Evolutionary conservation across 257 asterid genomes (phyloP).

Genomic region (Solanum acaule): DNA sequence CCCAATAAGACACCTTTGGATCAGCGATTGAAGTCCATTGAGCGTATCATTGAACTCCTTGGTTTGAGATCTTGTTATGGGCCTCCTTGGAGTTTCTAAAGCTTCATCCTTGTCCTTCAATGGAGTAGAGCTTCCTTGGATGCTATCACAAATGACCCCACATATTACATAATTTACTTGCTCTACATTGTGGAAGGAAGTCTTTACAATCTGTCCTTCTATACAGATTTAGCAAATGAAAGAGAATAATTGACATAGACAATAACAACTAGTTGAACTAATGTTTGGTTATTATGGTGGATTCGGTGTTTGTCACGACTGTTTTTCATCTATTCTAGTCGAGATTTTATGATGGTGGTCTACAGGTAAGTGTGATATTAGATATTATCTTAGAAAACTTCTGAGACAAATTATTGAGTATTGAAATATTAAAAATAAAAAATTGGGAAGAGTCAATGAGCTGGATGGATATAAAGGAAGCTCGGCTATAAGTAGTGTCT

Average conservation of each 20-base stretch:
- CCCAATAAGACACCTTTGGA: too few species aligned
- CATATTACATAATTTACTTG: background rate
- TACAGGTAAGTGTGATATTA: background rate
- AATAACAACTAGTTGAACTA: background rate
- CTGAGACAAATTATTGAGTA: background rate
- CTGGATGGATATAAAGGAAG: background rate
- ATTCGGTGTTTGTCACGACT: background rate
- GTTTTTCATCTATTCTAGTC: background rate
- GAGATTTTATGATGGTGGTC: background rate
- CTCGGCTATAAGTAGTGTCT: background rate
- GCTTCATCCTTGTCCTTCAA: too few species aligned
- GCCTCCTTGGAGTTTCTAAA: too few species aligned
- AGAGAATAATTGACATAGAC: background rate
- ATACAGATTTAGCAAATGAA: background rate
- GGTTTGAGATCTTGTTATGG: too few species aligned
- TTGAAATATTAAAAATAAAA: background rate
- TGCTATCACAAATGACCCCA: background rate
- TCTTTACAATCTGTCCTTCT: background rate
- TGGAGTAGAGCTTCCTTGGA: too few species aligned
- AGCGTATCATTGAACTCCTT: too few species aligned
- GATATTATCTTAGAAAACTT: background rate
- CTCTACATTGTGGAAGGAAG: background rate
- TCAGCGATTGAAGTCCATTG: too few species aligned
- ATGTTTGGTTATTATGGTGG: background rate
- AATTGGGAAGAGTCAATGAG: background rate